Evolutionary conservation across 371 early-diverging fungal genomes (phyloP), one percentile per base, ranked within the genome.

Genomic region (Sporodiniella umbellata): DNA sequence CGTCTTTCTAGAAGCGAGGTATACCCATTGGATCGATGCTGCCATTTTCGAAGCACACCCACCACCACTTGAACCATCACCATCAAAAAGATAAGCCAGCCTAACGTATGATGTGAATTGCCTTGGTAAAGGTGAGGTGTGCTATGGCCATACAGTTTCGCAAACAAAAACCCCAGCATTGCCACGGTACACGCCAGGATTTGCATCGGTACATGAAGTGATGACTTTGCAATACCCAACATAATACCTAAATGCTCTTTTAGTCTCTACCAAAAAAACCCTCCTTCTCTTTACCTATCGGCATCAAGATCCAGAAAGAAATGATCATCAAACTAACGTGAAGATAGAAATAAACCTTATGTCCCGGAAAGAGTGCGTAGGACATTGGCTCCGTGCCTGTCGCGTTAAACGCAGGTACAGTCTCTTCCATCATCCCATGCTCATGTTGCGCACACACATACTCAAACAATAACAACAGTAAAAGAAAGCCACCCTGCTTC

Each of bases 301-400:
- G 77, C 68, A 76, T 70, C 8, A 76, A 22, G 18, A 76, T 52
- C 77, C 70, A 72, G 47, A 76, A 76, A 12, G 71, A 70, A 40
- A 70, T 28, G 2, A 69, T 60, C 77, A 76, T 76, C 47, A 76
- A 66, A 19, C 44, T 33, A 11, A 76, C 68, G 38, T 76, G 77
- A 31, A 62, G 56, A 40, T 68, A 68, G 12, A 76, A 66, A 17
- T 68, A 70, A 0, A 59, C 62, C 40, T 72, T 70, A 22, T 72
- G 52, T 8, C 60, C 73, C 12, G 72, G 69, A 25, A 58, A 68
- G n/a, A 70, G 44, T 17, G 73, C 68, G 51, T 76, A 76, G 5
- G 73, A 72, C 73, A 76, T 72, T 33, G 77, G 73, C 24, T 76
- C 77, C 19, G 67, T 60, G 3, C 73, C 77, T 4, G 76, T 72